Base-by-base conservation (phyloP, 768 basidiomycete species). In the Tricholoma sp. region DNA sequence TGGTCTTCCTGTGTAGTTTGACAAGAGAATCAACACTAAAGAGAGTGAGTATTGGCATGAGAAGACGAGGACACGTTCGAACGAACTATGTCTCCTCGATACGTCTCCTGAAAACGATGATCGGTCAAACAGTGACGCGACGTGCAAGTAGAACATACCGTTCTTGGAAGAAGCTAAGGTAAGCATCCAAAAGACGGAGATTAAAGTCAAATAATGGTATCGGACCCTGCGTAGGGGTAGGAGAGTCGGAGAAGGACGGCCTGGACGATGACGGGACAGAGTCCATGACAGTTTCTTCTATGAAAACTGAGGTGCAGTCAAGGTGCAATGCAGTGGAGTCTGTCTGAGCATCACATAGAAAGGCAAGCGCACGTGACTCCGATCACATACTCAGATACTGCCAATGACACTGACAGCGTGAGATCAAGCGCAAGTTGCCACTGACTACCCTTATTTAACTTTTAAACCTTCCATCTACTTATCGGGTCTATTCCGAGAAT, bases 21-120 rank as follows among this genome's bases (percentile, higher is more conserved):
- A 79, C 72, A 12, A 97, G 76, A 10, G 86, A 84, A 4, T 90
- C 89, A 61, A 92, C 80, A 64, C 91, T 94, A 61, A 29, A 62
- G 33, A 50, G 55, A 49, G 59, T 55, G 32, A 53, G 44, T 50
- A 51, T 33, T 39, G 57, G 39, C 11, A 36, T 28, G n/a, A 50
- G 37, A 12, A 34, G 31, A 11, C 45, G 9, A 42, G 33, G 39
- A 12, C 36, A 50, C 47, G 47, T 24, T 39, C 31, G 41, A 10
- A 73, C 86, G 67, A 65, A 94, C 91, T 95, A 95, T 55, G 72
- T 69, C 64, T 95, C 93, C 69, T 97, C 94, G 54, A 94, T 89
- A 42, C 82, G 82, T 68, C 84, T 86, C 67, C 92, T 93, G 66
- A 32, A 61, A 51, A 50, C 55, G 52, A 61, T 61, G 52, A 67